Evolutionary conservation across 164 flowering plant species (phyloP).

Genomic region (Chloranthus sessilifolius): DNA sequence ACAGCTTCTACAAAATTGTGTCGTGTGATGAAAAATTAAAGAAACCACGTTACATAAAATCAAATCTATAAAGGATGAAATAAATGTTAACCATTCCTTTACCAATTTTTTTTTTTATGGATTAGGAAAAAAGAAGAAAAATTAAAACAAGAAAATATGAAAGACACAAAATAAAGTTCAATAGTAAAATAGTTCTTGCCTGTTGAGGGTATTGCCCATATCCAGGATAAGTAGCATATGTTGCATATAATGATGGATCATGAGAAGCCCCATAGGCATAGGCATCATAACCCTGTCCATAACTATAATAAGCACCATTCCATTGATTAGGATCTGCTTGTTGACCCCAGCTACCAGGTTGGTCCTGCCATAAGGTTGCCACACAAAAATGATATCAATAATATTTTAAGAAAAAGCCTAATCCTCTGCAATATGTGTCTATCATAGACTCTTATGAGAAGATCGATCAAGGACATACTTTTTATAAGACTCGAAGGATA

Average conservation of each 20-base stretch:
- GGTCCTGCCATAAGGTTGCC: constrained; percentile 53
- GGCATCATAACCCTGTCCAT: constrained; percentile 93
- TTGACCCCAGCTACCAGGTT: constrained; percentile 58
- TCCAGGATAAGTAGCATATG: constrained; percentile 84
- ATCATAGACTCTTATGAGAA: too few relatives aligned
- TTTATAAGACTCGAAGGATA: too few relatives aligned
- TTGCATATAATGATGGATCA: constrained; percentile 78
- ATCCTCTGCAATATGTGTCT: too few relatives aligned
- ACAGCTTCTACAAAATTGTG: too few relatives aligned
- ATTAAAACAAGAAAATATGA: too few relatives aligned
- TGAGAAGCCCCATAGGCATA: constrained; percentile 80
- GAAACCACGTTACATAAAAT: neutral
- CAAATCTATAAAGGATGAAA: neutral
- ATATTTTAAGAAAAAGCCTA: too few relatives aligned
- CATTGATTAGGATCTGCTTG: constrained; percentile 81
- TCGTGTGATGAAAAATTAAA: too few relatives aligned
- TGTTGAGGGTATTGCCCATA: constrained; percentile 83
- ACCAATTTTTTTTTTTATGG: too few relatives aligned
- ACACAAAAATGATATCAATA: too few relatives aligned
- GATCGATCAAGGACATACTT: too few relatives aligned
- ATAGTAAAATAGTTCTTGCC: constrained; percentile 30
- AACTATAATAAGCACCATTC: constrained; percentile 78
- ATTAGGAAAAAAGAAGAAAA: too few relatives aligned
- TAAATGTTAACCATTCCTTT: neutral
- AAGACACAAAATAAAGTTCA: neutral